These are phyloP conservation scores for Globisporangium lucens DNA, from an alignment of 352 stramenopile genomes.

Conservation along the genomic window DNA sequence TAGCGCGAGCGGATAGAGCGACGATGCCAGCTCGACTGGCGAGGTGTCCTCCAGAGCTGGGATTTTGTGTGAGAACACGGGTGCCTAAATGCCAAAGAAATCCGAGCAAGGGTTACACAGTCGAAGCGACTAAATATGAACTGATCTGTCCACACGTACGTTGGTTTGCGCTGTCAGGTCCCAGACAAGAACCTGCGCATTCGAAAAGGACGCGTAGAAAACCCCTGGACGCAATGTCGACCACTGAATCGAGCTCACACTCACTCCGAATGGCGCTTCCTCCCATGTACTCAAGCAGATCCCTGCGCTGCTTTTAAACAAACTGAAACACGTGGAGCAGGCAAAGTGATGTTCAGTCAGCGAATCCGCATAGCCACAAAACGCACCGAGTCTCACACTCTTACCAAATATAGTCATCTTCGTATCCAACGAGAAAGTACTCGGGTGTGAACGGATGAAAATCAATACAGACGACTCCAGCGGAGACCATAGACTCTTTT, in stretches of 20 bases:
- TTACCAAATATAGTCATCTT: conserved; percentile 52
- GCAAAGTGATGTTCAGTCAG: not conserved
- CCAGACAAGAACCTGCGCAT: conserved; percentile 46
- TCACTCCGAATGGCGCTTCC: conserved; percentile 41
- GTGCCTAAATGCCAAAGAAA: conserved; percentile 16
- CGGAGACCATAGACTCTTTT: not conserved
- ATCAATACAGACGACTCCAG: conserved; percentile 41
- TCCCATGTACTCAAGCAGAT: conserved; percentile 49
- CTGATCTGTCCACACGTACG: conserved; percentile 18
- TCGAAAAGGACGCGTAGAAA: conserved; percentile 55
- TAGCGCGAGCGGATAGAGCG: conserved; percentile 35
- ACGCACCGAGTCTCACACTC: not conserved
- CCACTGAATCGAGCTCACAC: conserved; percentile 43
- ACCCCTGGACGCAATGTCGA: conserved; percentile 46
- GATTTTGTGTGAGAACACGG: conserved; percentile 34
- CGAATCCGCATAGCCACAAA: not conserved
- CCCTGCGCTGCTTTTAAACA: conserved; percentile 40
- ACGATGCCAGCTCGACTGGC: conserved; percentile 27
- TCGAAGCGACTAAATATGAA: no score
- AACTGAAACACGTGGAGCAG: conserved; percentile 26
- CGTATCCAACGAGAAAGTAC: conserved; percentile 69
- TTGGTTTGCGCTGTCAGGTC: conserved; percentile 46
- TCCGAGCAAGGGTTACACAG: not conserved
- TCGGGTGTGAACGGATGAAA: conserved; percentile 43
- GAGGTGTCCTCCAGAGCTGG: conserved; percentile 16